Conservation (phyloP, 192 early-diverging fungal species). For the Coemansia sp. region DNA sequence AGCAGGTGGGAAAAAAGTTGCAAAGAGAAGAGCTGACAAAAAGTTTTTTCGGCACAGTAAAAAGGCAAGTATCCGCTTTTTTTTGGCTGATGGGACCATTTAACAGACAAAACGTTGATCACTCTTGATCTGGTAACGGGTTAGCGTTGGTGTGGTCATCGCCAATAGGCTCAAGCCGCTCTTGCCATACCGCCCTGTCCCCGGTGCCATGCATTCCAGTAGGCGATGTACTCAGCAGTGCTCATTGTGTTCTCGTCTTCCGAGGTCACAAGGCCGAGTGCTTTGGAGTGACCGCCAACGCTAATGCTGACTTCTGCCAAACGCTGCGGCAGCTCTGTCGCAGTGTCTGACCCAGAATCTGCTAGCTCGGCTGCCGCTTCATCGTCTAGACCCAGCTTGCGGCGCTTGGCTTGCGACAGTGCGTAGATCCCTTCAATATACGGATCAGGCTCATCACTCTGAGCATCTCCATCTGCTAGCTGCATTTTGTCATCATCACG, state of each 20-base stretch:
- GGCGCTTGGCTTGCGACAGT: constrained; percentile 37
- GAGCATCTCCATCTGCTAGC: not conserved
- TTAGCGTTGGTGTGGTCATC: too few species aligned
- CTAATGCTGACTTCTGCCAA: constrained; percentile 12
- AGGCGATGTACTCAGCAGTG: constrained; percentile 33
- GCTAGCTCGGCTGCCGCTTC: constrained; percentile 11
- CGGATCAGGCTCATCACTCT: constrained; percentile 29
- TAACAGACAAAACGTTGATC: too few species aligned
- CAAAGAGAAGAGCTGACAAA: not conserved
- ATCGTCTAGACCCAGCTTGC: constrained; percentile 37
- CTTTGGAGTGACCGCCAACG: constrained; percentile 36
- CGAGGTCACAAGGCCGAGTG: constrained; percentile 21
- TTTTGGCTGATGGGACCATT: too few species aligned
- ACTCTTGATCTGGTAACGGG: too few species aligned
- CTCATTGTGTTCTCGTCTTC: constrained; percentile 43
- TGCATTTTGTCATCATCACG: not conserved
- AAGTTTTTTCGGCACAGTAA: too few species aligned
- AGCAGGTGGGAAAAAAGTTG: not conserved
- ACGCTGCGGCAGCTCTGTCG: not conserved
- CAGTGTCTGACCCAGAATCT: constrained; percentile 7
- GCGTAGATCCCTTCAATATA: constrained; percentile 39
- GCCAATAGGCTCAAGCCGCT: not conserved
- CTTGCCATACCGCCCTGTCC: not conserved
- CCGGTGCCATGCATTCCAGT: constrained; percentile 43
- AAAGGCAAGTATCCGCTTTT: too few species aligned